Percentiles rank a stretch among this genome's conserved stretches.
Evolutionary conservation across 495 filamentous ascomycete species (phyloP).

Genomic region (Niebla homalea): DNA sequence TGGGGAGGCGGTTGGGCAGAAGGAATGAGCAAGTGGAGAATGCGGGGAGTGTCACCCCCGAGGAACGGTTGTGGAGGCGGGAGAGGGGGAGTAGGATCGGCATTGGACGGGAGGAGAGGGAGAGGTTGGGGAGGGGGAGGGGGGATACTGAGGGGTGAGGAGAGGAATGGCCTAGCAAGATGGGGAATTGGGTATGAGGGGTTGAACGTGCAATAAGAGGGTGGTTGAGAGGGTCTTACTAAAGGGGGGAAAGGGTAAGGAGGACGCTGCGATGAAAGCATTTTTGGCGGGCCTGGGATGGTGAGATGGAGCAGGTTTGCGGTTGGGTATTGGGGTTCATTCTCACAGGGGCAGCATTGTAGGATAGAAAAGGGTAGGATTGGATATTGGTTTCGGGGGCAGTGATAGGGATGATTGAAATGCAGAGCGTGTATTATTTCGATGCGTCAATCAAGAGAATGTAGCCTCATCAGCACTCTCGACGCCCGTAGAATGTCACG

Average conservation of each 20-base stretch:
- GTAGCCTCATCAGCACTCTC: too few species aligned
- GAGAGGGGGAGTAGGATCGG: not conserved
- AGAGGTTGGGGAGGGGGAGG: not conserved
- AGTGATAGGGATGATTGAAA: not conserved
- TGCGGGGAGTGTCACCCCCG: constrained; percentile 3
- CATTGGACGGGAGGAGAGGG: constrained; percentile 3
- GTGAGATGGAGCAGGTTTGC: not conserved
- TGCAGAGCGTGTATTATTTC: too few species aligned
- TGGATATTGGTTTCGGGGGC: constrained; percentile 1
- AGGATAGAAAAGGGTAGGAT: not conserved
- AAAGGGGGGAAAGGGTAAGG: not conserved
- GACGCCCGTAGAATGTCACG: too few species aligned
- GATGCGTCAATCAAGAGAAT: too few species aligned
- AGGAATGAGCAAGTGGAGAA: constrained; percentile 9
- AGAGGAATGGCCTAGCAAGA: not conserved
- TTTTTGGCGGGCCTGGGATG: not conserved
- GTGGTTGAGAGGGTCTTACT: not conserved
- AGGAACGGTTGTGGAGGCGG: constrained; percentile 10
- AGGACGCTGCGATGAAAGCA: not conserved
- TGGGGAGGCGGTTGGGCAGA: not conserved
- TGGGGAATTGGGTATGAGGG: not conserved
- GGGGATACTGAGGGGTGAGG: too few species aligned
- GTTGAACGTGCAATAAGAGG: not conserved
- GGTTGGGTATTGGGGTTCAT: not conserved
- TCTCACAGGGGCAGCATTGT: not conserved